Base-by-base conservation (phyloP, 2,329 filamentous ascomycete genomes). In the Trichoderma harzianum region DNA sequence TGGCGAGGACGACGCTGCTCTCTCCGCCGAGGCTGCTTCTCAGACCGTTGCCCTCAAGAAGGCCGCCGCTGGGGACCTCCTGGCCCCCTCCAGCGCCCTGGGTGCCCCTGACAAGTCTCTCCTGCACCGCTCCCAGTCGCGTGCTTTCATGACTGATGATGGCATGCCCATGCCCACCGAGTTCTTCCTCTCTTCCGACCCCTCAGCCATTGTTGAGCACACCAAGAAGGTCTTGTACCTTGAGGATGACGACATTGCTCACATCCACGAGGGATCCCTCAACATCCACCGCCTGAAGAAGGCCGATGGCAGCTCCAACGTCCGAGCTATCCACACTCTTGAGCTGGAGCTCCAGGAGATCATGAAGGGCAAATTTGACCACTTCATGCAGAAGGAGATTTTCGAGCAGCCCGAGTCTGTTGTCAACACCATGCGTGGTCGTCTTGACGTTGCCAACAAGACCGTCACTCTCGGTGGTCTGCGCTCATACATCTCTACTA, bases 311-410 rank as follows among this genome's bases (percentile, higher is more conserved):
- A 95, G 93, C 80, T 97, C 94, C 84, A 98, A 98, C 81, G 94
- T 98, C 78, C 95, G 96, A 82, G 94, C 93, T 78, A 99, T 99
- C 82, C 96, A 99, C 89, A 99, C 96, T 70, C 90, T 99, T 71
- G 96, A 99, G 88, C 93, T 99, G 65, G 94, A 99, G 88, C 92
- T 99, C 75, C 96, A 99, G 87, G 95, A 99, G 87, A 99, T 99
- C 85, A 99, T 99, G 96, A 99, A 99, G 92, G 96, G 96, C 84
- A 97, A 96, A 82, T 99, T 98, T 84, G 96, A 99, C 83, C 96
- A 99, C 87, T 99, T 98, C 88, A 99, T 99, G 96, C 96, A 99
- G 84, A 99, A 99, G 90, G 96, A 99, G 84, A 99, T 99, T 80
- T 99, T 99, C 83, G 96, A 99, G 88, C 96, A 99, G 87, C 96